Base-by-base conservation (phyloP, 2,329 filamentous ascomycete genomes). In the Drechslerella stenobrocha region DNA sequence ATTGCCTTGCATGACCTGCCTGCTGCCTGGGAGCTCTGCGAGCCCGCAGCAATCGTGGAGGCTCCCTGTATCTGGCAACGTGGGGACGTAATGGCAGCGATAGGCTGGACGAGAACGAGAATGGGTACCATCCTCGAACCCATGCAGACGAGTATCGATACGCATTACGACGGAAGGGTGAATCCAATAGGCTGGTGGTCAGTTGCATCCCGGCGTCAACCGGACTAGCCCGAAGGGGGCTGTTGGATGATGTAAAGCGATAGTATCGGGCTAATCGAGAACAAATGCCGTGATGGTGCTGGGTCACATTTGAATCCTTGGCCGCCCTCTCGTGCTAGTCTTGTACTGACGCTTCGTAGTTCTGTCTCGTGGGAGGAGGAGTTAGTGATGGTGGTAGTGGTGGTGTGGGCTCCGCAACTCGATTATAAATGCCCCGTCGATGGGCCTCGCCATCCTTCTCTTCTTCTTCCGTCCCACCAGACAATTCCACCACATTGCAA, bases 371-470 rank as follows among this genome's bases (percentile, higher is more conserved):
- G 37, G 53, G n/a, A n/a, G n/a, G n/a, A n/a, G n/a, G n/a, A n/a
- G n/a, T n/a, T n/a, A n/a, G n/a, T n/a, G n/a, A n/a, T n/a, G n/a
- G n/a, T n/a, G n/a, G n/a, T n/a, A n/a, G n/a, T n/a, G n/a, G n/a
- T n/a, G n/a, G n/a, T n/a, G n/a, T n/a, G n/a, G n/a, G n/a, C n/a
- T n/a, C 32, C 48, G 26, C 5, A n/a, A 55, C 57, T 28, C 18
- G 44, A 24, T 55, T 67, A 67, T 67, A 67, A 60, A 67, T 67
- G 53, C 44, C 32, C 55, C 53, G 45, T 45, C 63, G 47, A 52
- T 47, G 60, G 51, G 44, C 55, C 55, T 47, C 42, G 18, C 42
- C n/a, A 34, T 30, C 50, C 37, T 24, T 42, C 26, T 57, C 48
- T 52, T 52, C 5, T 40, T 47, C 45, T 37, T 20, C 37, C 22